Evolutionary conservation across 371 early-diverging fungal species (phyloP).

Genomic region (Circinella umbellata): DNA sequence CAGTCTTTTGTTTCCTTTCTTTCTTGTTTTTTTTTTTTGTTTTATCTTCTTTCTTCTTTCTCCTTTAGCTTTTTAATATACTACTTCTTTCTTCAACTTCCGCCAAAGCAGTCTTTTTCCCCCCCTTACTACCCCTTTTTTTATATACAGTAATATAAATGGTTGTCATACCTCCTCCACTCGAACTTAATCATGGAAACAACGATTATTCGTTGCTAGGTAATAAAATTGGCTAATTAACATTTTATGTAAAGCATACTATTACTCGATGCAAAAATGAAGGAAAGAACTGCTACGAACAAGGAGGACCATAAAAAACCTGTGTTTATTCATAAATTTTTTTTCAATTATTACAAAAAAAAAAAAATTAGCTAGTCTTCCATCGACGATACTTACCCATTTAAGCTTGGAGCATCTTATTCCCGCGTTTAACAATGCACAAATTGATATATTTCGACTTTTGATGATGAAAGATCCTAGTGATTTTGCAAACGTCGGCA

Average conservation of each 20-base stretch:
- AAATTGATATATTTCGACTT: slow-evolving; percentile 30
- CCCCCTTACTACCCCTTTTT: neutral
- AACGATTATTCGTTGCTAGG: slow-evolving; percentile 3
- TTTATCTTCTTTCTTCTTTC: neutral
- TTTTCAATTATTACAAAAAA: neutral
- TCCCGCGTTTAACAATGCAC: slow-evolving; percentile 33
- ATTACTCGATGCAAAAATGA: neutral
- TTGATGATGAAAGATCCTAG: slow-evolving; percentile 27
- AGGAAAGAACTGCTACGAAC: neutral
- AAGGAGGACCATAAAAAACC: neutral
- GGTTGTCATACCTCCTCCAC: slow-evolving; percentile 4
- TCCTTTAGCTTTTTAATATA: too few relatives aligned
- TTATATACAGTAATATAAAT: neutral
- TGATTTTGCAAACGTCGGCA: slow-evolving; percentile 34
- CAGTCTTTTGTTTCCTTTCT: neutral
- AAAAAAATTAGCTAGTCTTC: slow-evolving; percentile 13
- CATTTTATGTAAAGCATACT: too few relatives aligned
- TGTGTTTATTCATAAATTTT: neutral
- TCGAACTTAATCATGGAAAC: neutral
- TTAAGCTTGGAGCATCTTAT: slow-evolving; percentile 36
- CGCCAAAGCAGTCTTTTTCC: neutral
- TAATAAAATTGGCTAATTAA: neutral
- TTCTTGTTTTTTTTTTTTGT: neutral
- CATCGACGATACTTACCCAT: slow-evolving; percentile 32
- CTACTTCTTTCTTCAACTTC: neutral